Conservation (phyloP, 2,329 filamentous ascomycete genomes). For the Hypoxylon sp. region DNA sequence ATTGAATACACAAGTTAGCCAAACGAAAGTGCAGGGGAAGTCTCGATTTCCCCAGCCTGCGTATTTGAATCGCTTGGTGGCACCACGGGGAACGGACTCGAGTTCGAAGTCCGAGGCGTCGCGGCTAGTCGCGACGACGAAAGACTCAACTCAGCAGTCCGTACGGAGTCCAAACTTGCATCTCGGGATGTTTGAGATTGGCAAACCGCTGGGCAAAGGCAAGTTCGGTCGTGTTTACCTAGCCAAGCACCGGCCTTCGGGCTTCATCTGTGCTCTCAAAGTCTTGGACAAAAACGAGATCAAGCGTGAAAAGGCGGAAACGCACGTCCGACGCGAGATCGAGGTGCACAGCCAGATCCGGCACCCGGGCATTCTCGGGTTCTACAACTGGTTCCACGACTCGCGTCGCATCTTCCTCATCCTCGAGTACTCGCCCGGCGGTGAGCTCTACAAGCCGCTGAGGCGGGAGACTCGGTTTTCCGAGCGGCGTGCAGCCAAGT, state of each 20-base stretch:
- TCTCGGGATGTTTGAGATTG: slow-evolving; percentile 94
- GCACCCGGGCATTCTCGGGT: slow-evolving; percentile 85
- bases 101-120: not conserved
- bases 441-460: slow-evolving; percentile 89
- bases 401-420: slow-evolving; percentile 89
- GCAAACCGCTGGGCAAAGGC: slow-evolving; percentile 86
- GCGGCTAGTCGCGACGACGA: not conserved
- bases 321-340: slow-evolving; percentile 87
- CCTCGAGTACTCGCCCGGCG: slow-evolving; percentile 86
- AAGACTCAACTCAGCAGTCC: not conserved
- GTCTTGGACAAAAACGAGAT: slow-evolving; percentile 88
- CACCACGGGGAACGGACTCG: not conserved
- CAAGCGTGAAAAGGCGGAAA: slow-evolving; percentile 82
- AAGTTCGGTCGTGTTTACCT: slow-evolving; percentile 91
- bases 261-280: slow-evolving; percentile 88
- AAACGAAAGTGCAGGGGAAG: not conserved
- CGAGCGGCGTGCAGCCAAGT: slow-evolving; percentile 87
- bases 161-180: slow-evolving; percentile 60
- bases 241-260: slow-evolving; percentile 81
- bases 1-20: not conserved
- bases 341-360: slow-evolving; percentile 90
- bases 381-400: slow-evolving; percentile 91
- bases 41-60: not conserved
- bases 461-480: slow-evolving; percentile 83
- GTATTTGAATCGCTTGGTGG: slow-evolving; percentile 1